Evolutionary conservation across 768 basidiomycete species (phyloP).

Genomic region (Cystobasidium onofrii): DNA sequence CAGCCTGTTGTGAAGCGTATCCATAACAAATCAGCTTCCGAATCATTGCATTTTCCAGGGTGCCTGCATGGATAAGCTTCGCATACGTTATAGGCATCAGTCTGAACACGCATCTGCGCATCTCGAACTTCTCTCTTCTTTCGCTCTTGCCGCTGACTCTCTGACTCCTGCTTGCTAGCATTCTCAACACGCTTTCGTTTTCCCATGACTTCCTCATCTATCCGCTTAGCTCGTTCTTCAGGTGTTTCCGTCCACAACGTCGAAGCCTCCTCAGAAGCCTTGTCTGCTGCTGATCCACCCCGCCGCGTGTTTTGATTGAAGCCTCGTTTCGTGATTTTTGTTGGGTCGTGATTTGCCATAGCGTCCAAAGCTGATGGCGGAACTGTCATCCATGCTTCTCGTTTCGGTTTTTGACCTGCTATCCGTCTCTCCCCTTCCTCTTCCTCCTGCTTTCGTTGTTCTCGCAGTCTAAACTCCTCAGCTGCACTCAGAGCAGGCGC

Average conservation of each 20-base stretch:
- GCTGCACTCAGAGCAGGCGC: slow-evolving; percentile 48
- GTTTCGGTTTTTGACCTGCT: slow-evolving; percentile 64
- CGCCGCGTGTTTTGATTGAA: slow-evolving; percentile 53
- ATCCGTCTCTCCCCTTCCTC: slow-evolving; percentile 52
- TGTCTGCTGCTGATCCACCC: slow-evolving; percentile 44
- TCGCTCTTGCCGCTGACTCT: slow-evolving; percentile 32
- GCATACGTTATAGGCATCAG: slow-evolving; percentile 38
- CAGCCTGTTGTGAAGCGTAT: background rate
- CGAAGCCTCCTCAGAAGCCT: slow-evolving; percentile 50
- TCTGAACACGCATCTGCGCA: slow-evolving; percentile 31
- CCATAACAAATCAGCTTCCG: background rate
- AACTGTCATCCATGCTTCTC: slow-evolving; percentile 97
- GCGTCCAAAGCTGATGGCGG: slow-evolving; percentile 77
- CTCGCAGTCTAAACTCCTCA: slow-evolving; percentile 71
- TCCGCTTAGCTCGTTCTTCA: slow-evolving; percentile 74
- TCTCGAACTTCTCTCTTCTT: slow-evolving; percentile 25
- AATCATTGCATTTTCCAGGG: background rate
- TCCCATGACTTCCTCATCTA: slow-evolving; percentile 91
- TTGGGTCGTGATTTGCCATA: slow-evolving; percentile 71
- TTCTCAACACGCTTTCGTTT: slow-evolving; percentile 66
- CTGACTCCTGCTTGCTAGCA: slow-evolving; percentile 43
- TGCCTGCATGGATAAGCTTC: background rate
- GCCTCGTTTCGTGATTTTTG: slow-evolving; percentile 66
- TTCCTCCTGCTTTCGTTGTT: slow-evolving; percentile 65
- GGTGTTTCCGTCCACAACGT: slow-evolving; percentile 97